Conservation (phyloP, 176 grass and related monocot genomes). For the Phoenix dactylifera region DNA sequence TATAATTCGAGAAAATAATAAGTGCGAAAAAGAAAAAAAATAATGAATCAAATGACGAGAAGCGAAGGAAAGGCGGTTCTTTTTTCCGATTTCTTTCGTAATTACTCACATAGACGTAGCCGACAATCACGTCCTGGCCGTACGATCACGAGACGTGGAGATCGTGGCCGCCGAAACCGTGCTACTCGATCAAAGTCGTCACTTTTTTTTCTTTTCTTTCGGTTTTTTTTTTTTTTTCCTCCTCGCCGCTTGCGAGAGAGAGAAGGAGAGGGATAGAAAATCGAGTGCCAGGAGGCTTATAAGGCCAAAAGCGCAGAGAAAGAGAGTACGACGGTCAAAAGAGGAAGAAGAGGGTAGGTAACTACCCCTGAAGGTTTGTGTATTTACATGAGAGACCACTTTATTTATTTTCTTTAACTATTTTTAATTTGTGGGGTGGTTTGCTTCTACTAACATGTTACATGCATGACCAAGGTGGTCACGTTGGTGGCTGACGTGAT, state of each 20-base stretch:
- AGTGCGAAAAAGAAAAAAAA: not conserved
- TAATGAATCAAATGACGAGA: not conserved
- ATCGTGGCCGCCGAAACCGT: conserved; percentile 49
- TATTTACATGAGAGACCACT: no score
- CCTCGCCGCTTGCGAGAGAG: not conserved
- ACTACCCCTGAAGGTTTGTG: no score
- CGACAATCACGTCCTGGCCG: conserved; percentile 33
- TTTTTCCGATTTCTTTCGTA: not conserved
- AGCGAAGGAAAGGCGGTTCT: not conserved
- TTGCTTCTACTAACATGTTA: no score
- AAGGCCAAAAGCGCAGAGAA: not conserved
- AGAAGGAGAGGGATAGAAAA: conserved; percentile 1
- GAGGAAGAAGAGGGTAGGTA: conserved; percentile 7
- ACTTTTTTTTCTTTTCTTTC: not conserved
- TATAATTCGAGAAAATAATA: not conserved
- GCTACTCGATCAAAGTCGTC: conserved; percentile 19
- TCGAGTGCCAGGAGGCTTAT: no score
- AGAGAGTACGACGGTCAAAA: conserved; percentile 12
- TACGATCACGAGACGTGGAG: conserved; percentile 44
- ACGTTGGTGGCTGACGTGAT: no score
- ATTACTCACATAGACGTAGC: conserved; percentile 29
- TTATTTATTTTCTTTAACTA: no score
- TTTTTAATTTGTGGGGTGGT: no score
- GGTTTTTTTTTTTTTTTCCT: not conserved
- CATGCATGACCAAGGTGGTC: no score